Evolutionary conservation across 345 rosid species (phyloP), one percentile per base, ranked within the genome.

Genomic region (Microcos paniculata): DNA sequence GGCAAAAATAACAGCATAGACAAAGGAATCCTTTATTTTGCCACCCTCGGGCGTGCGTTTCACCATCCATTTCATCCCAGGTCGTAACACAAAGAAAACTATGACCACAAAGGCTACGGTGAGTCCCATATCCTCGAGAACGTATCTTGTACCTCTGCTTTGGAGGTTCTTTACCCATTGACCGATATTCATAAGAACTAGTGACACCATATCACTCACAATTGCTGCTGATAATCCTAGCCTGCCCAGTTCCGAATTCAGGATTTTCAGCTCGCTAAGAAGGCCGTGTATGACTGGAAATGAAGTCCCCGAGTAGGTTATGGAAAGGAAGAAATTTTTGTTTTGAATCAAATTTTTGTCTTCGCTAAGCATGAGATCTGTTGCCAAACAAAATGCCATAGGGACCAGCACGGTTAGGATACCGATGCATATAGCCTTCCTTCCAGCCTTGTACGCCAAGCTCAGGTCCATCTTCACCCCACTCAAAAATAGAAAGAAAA

Each of bases 1-100:
- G 0, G 8, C 8, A 4, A 51, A 8, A 21, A 86, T 30, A n/a
- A 73, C 70, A 0, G 31, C 7, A 70, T 69, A 73, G 52, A 82
- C 51, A 65, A 33, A 77, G 0, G 43, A 1, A 30, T 33, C 49
- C 42, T 26, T 80, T 9, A 88, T 71, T 4, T 76, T 73, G 14
- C 40, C 73, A 28, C 88, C 86, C 61, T 79, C 78, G 7, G 85
- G 85, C 18, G 86, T 85, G 18, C 26, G 26, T 45, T 71, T 79
- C 35, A 85, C 77, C 48, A 82, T 66, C 88, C 85, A 77, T 15
- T 52, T 38, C 87, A 88, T 79, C 0, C 31, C 23, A 11, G 83
- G 86, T 15, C 87, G 21, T 1, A 74, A 8, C n/a, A 52, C n/a
- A 13, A 62, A 51, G 5, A 38, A 31, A 0, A 62, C 14, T 0